Conservation (phyloP, 2,329 filamentous ascomycete genomes). For the Microdochium nivale region DNA sequence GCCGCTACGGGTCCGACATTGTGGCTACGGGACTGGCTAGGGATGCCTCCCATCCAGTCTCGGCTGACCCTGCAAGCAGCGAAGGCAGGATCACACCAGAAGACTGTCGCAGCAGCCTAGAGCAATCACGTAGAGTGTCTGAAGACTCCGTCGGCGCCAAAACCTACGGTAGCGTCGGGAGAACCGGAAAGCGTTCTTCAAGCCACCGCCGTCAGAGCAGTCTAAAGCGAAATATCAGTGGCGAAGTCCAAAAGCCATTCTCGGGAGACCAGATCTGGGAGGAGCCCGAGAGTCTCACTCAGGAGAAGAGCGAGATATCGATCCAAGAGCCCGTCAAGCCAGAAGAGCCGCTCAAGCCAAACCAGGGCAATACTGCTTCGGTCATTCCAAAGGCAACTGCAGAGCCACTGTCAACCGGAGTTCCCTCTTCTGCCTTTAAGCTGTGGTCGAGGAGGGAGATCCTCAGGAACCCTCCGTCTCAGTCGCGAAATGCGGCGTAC, state of each 20-base stretch:
- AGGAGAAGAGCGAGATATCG: not conserved
- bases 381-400: conserved; percentile 20
- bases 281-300: conserved; percentile 55
- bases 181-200: conserved; percentile 22
- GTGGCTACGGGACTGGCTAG: conserved; percentile 36
- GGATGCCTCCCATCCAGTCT: conserved; percentile 36
- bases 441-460: conserved; percentile 58
- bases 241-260: conserved; percentile 57
- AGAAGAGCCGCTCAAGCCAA: conserved; percentile 39
- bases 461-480: conserved; percentile 72
- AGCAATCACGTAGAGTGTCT: conserved; percentile 16
- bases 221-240: conserved; percentile 61
- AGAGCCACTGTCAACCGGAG: conserved; percentile 21
- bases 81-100: conserved; percentile 28
- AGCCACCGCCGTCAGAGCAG: conserved; percentile 50
- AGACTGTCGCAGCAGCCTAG: conserved; percentile 21
- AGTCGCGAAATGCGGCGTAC: conserved; percentile 75
- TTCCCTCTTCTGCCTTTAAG: conserved; percentile 28
- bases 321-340: not conserved
- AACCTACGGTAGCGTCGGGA: conserved; percentile 29
- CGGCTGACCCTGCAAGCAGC: conserved; percentile 42
- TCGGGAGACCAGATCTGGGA: conserved; percentile 82
- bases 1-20: conserved; percentile 37
- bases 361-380: conserved; percentile 46
- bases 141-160: conserved; percentile 23